A percentile compares a stretch with the other conserved stretches of the same genome.
Evolutionary conservation across 257 asterid species (phyloP).

Genomic region (Voacanga thouarsii): DNA sequence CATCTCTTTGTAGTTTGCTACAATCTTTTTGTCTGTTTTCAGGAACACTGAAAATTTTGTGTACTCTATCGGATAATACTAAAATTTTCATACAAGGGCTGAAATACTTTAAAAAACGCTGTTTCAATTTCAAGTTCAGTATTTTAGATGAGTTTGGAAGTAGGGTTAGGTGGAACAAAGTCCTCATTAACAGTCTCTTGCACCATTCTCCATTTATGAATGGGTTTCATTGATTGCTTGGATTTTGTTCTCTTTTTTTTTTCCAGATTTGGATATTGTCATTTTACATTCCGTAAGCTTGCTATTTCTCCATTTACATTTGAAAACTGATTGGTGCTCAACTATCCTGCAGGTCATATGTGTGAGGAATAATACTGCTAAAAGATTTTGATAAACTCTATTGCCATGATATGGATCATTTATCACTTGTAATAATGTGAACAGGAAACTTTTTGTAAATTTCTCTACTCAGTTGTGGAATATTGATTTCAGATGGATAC

Average conservation of each 20-base stretch:
- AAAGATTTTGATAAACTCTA: not conserved
- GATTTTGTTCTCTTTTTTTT: not conserved
- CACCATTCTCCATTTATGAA: not conserved
- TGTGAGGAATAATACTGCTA: not conserved
- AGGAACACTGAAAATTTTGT: not conserved
- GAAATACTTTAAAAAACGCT: not conserved
- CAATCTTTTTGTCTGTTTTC: not conserved
- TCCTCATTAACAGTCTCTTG: not conserved
- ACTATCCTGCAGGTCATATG: not conserved
- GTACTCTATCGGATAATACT: not conserved
- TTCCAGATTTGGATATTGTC: not conserved
- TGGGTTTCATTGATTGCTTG: not conserved
- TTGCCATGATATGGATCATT: not conserved
- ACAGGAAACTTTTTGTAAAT: not conserved
- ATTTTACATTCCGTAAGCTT: no score
- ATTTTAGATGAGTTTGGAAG: not conserved
- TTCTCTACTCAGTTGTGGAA: not conserved
- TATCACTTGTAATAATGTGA: not conserved
- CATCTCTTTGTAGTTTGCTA: not conserved
- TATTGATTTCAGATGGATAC: slow-evolving; percentile 26
- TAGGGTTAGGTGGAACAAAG: not conserved
- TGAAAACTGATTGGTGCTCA: not conserved
- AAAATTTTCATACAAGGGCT: not conserved
- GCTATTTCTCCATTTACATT: not conserved
- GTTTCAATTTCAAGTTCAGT: not conserved